Conservation (phyloP, 2,329 filamentous ascomycete species). For the Colletotrichum graminicola region DNA sequence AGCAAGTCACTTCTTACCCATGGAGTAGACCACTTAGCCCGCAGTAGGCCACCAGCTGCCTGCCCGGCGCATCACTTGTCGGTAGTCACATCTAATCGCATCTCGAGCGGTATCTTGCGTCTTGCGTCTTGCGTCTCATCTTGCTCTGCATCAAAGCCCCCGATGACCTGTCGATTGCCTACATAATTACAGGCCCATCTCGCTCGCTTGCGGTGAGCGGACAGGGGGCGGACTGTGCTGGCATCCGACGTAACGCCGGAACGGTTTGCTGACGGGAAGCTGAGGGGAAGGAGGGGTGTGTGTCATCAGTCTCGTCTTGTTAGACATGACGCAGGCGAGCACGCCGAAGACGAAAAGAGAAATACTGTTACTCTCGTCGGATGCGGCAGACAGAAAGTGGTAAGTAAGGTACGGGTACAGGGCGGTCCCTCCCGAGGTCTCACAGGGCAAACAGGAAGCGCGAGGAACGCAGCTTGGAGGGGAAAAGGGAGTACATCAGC, state of each 20-base stretch:
- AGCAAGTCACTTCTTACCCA: too few relatives aligned
- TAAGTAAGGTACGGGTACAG: too few relatives aligned
- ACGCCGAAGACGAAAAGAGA: constrained; percentile 3
- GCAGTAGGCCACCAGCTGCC: not conserved
- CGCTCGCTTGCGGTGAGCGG: not conserved
- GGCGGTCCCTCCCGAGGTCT: too few relatives aligned
- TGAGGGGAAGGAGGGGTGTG: not conserved
- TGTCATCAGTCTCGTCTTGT: not conserved
- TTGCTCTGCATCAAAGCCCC: constrained; percentile 23
- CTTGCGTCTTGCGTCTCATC: not conserved
- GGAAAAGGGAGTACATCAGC: too few relatives aligned
- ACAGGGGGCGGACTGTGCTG: not conserved
- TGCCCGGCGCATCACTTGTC: constrained; percentile 17
- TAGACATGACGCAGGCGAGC: constrained; percentile 22
- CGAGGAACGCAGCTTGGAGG: too few relatives aligned
- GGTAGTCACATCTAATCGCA: constrained; percentile 20
- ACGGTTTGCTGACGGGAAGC: not conserved
- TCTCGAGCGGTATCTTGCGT: constrained; percentile 38
- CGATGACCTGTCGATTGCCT: constrained; percentile 37
- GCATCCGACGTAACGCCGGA: constrained; percentile 1
- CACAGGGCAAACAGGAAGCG: too few relatives aligned
- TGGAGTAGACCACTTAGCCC: too few relatives aligned
- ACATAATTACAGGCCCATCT: too few relatives aligned
- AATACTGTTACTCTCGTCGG: not conserved
- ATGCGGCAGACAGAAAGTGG: not conserved